Evolutionary conservation across 345 rosid genomes (phyloP).

Genomic region (Pistacia atlantica): DNA sequence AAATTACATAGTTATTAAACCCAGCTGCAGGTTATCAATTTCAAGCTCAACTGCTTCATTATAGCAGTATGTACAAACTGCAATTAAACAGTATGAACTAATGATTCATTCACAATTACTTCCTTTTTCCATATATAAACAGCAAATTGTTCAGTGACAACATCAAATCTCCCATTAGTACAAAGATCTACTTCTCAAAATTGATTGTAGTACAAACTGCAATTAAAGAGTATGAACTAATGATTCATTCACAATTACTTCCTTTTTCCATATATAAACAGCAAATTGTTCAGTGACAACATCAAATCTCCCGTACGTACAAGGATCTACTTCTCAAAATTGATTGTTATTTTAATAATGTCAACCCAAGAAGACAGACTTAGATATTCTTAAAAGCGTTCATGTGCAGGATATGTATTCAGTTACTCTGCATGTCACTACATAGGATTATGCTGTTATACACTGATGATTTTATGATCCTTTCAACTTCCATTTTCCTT

Average conservation of each 20-base stretch:
- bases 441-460: constrained; percentile 2
- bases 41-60: background rate
- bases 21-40: background rate
- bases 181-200: too few species aligned
- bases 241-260: background rate
- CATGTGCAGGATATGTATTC: background rate
- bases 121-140: background rate
- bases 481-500: too few species aligned
- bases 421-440: background rate
- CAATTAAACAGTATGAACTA: background rate
- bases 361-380: background rate
- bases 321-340: background rate
- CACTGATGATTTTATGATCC: background rate
- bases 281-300: background rate
- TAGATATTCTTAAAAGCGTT: background rate
- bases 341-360: background rate
- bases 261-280: background rate
- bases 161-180: too few species aligned
- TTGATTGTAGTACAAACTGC: background rate
- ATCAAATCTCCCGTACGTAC: constrained; percentile 1
- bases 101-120: background rate
- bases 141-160: background rate
- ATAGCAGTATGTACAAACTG: background rate
- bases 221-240: background rate
- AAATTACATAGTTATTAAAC: background rate